Evolutionary conservation across 441 rosid genomes (phyloP).

Genomic region (Raphanus hybrid): DNA sequence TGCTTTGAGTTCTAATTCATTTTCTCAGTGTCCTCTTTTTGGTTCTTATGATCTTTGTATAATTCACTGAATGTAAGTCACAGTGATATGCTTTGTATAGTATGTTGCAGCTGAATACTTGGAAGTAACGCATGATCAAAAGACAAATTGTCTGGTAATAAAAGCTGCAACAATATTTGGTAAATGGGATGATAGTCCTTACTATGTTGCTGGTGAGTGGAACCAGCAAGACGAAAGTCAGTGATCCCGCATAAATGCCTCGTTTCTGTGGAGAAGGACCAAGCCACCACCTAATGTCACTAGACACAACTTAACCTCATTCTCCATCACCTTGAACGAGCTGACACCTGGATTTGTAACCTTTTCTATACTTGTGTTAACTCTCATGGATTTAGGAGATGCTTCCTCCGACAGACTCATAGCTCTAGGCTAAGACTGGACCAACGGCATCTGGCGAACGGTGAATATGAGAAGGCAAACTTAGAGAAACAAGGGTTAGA

Average conservation of each 20-base stretch:
- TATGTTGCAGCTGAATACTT: too few relatives aligned
- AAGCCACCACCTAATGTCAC: constrained; percentile 59
- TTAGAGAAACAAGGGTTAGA: constrained; percentile 86
- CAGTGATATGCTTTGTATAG: too few relatives aligned
- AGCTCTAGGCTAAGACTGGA: constrained; percentile 83
- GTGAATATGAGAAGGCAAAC: constrained; percentile 90
- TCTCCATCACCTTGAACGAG: constrained; percentile 85
- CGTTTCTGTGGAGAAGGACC: constrained; percentile 74
- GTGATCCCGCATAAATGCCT: constrained; percentile 42
- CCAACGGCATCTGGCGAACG: constrained; percentile 41
- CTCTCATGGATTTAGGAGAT: constrained; percentile 79
- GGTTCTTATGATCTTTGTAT: background rate
- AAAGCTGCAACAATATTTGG: too few relatives aligned
- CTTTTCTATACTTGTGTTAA: constrained; percentile 59
- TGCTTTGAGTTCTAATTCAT: too few relatives aligned
- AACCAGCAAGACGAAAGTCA: constrained; percentile 4
- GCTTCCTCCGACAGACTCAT: constrained; percentile 80
- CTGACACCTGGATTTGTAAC: constrained; percentile 68
- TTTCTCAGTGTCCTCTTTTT: constrained; percentile 5
- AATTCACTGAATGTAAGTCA: background rate
- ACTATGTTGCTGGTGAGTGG: too few relatives aligned
- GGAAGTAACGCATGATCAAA: too few relatives aligned
- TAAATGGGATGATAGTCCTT: too few relatives aligned
- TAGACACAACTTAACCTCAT: constrained; percentile 55
- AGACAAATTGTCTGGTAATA: too few relatives aligned